Base-by-base conservation (phyloP, 352 stramenopile genomes). In the Phytophthora niederhauseri region DNA sequence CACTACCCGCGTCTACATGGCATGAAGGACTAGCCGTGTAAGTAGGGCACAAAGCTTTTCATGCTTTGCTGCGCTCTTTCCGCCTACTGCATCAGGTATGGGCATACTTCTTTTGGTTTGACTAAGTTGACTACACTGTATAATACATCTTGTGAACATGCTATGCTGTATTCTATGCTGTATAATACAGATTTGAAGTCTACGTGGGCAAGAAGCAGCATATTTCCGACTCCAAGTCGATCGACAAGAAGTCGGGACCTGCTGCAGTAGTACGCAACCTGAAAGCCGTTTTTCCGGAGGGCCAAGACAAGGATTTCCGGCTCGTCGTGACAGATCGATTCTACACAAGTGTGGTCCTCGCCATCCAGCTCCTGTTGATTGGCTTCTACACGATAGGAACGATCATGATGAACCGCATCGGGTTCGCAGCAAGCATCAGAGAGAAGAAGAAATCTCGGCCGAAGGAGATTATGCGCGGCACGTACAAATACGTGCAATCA, bases 301-400 rank as follows among this genome's bases (percentile, higher is more conserved):
- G 49, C n/a, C 50, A 58, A 31, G 28, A 60, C 36, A 66, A 66
- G 2, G 17, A 50, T 2, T 59, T 59, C 14, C 36, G 60, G 1
- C 60, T 60, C 0, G 49, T 66, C 0, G 59, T 53, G 5, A 66
- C n/a, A 1, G 50, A 61, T 38, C 60, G 60, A 26, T 67, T 61
- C 51, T 67, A 67, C 19, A 61, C 60, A 17, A 50, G n/a, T 41
- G 50, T 67, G 2, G 38, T 26, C 1, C 51, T 67, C 3, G 60
- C 50, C 1, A 55, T 67, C 19, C 24, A 60, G 26, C 51, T 60
- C 14, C 28, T 60, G 8, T 5, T 60, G 51, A 57, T 67, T 50
- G 60, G 60, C 5, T 67, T 61, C 15, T 60, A 56, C 36, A 66
- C 38, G 1, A n/a, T 66, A 6, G 59, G 49, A n/a, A 48, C 49